Base-by-base conservation (phyloP, 257 asterid genomes). In the Ophiorrhiza pumila region DNA sequence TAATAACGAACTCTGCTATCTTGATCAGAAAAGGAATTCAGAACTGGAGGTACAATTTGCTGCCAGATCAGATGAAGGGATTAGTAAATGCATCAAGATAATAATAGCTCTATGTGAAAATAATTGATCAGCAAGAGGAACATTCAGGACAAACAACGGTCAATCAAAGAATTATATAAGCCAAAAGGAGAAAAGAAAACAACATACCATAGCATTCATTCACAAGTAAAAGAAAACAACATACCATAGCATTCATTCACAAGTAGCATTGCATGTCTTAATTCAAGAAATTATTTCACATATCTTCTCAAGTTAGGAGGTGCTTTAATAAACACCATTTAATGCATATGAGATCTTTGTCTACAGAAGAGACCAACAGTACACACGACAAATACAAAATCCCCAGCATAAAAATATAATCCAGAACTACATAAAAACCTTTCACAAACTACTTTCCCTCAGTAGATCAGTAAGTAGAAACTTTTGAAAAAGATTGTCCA, bases 1-100 rank as follows among this genome's bases (percentile, higher is more conserved):
- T 92, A 90, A 86, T 90, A 92, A 56, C 98, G 99, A 83, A 95
- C 99, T 86, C 97, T 85, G 83, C 98, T 89, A 80, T 92, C 99
- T 89, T 92, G 98, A 80, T 95, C 98, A 23, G 90, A 78, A 82
- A 95, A 95, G 45, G 99, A 92, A 76, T 75, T 69, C 81, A 95
- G 84, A 47, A 95, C 98, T n/a, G 99, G 99, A 32, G 96, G 99
- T 59, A 95, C 96, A 81, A 95, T 95, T 90, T 88, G 94, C 99
- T 95, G 91, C 75, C 55, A 52, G 63, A 80, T 74, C 56, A 80
- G 67, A 76, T 71, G 65, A 75, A 52, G 35, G 72, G 8, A 46
- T 57, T 61, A 73, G 79, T 73, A 43, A 76, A 72, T 55, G 70
- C 64, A 83, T 68, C 75, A 84, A 55, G 47, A 69, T 12, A 74